Evolutionary conservation across 2,329 filamentous ascomycete species (phyloP).

Genomic region (Emergomyces pasteurianus): DNA sequence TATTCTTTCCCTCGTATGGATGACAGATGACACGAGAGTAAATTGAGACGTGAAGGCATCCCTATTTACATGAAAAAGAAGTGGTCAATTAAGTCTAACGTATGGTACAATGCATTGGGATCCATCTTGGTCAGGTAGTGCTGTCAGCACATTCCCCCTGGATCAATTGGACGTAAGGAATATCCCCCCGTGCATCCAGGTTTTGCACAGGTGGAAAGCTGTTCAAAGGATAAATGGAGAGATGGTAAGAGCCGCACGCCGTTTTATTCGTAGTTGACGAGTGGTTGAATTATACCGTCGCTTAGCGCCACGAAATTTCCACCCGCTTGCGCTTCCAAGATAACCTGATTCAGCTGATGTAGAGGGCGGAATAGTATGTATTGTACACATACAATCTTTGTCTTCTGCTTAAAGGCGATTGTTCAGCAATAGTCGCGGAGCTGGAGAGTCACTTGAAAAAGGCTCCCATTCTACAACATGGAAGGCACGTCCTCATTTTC

Average conservation of each 20-base stretch:
- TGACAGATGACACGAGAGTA: not conserved
- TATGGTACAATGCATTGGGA: not conserved
- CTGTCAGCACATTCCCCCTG: not conserved
- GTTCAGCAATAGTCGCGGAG: not conserved
- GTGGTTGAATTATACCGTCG: not conserved
- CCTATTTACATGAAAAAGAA: not conserved
- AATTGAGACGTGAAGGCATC: not conserved
- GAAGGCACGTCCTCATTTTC: constrained; percentile 6
- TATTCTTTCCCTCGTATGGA: not conserved
- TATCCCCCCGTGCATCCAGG: not conserved
- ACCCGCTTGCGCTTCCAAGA: not conserved
- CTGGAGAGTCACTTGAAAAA: not conserved
- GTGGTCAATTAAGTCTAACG: not conserved
- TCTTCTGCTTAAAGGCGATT: too few species aligned
- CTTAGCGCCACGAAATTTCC: not conserved
- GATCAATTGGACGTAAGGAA: not conserved
- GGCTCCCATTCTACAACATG: not conserved
- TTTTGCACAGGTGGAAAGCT: not conserved
- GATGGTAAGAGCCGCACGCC: not conserved
- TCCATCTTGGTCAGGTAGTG: not conserved
- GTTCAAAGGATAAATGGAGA: not conserved
- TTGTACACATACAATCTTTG: not conserved
- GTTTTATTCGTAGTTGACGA: not conserved
- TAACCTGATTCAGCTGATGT: not conserved
- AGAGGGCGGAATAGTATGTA: not conserved